Evolutionary conservation across 352 stramenopile species (phyloP).

Genomic region (Blastocystis sp.): DNA sequence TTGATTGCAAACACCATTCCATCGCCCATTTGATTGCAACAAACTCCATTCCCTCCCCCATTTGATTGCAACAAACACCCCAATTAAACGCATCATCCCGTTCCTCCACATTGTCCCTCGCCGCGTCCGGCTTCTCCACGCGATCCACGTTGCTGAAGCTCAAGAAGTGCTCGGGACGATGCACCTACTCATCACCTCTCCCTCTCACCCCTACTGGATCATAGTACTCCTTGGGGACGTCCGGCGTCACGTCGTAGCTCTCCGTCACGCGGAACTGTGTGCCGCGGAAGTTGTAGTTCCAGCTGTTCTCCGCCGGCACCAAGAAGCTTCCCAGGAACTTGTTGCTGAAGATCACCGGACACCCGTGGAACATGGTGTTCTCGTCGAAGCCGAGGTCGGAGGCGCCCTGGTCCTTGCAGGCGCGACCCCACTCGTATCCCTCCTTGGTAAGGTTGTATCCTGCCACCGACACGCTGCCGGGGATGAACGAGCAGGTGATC

Average conservation of each 20-base stretch:
- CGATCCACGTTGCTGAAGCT: constrained; percentile 28
- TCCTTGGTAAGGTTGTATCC: constrained; percentile 90
- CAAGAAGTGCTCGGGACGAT: constrained; percentile 38
- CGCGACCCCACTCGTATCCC: constrained; percentile 91
- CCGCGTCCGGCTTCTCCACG: not conserved
- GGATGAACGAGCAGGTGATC: constrained; percentile 95
- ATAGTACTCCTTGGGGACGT: constrained; percentile 97
- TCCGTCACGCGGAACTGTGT: constrained; percentile 91
- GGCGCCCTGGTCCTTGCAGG: constrained; percentile 87
- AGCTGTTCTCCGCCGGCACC: constrained; percentile 90
- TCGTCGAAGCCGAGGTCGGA: constrained; percentile 61
- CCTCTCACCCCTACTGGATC: constrained; percentile 61
- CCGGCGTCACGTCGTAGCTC: constrained; percentile 91
- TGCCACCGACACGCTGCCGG: constrained; percentile 93
- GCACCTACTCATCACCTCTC: constrained; percentile 25
- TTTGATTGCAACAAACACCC: constrained; percentile 4
- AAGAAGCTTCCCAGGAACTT: constrained; percentile 98
- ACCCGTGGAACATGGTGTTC: constrained; percentile 90
- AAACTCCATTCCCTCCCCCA: no score
- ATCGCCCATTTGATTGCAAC: no score
- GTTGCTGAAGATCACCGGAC: constrained; percentile 97
- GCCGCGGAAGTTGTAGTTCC: constrained; percentile 99
- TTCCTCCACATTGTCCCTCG: constrained; percentile 2
- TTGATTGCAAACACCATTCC: no score
- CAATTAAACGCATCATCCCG: constrained; percentile 40